phyloP scores from a whole-genome alignment of 1,139 yeast genomes.

The Magnusiomyces tetraspermus region DNA sequence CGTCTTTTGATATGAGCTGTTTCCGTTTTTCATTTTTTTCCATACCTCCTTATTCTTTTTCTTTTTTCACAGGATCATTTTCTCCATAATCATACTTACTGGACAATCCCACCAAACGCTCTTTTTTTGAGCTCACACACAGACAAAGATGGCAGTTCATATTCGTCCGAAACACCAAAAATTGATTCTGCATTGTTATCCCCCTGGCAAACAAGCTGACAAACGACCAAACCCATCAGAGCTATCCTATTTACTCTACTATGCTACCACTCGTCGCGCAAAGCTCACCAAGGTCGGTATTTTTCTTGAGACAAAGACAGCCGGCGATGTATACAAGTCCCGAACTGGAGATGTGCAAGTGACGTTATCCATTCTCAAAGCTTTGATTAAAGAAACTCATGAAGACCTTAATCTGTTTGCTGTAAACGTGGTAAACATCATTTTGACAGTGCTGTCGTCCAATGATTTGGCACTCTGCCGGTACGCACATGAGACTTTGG shows the following conservation, averaged over 20 bases:
- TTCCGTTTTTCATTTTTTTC: no score
- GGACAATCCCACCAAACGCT: no score
- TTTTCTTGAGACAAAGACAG: slow-evolving; percentile 57
- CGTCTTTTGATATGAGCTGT: no score
- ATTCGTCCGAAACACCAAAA: slow-evolving; percentile 71
- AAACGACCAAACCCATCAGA: slow-evolving; percentile 90
- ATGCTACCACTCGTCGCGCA: slow-evolving; percentile 84
- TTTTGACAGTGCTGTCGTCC: slow-evolving; percentile 38
- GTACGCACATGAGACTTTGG: slow-evolving; percentile 38
- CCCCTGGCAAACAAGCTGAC: slow-evolving; percentile 74
- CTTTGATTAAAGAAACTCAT: slow-evolving; percentile 63
- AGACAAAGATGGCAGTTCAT: slow-evolving; percentile 6
- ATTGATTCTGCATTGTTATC: slow-evolving; percentile 84
- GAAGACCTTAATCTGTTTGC: slow-evolving; percentile 84
- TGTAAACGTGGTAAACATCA: slow-evolving; percentile 33
- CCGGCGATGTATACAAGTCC: slow-evolving; percentile 49
- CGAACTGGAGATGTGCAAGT: slow-evolving; percentile 76
- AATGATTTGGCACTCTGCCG: slow-evolving; percentile 52
- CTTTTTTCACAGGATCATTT: no score
- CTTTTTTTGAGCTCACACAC: no score
- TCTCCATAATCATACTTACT: no score
- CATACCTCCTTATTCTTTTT: no score
- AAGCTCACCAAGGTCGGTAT: slow-evolving; percentile 78
- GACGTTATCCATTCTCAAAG: slow-evolving; percentile 59
- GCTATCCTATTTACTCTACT: slow-evolving; percentile 74